Evolutionary conservation across 257 asterid genomes (phyloP), one percentile per base, ranked within the genome.

Genomic region (Jasminum sambac): DNA sequence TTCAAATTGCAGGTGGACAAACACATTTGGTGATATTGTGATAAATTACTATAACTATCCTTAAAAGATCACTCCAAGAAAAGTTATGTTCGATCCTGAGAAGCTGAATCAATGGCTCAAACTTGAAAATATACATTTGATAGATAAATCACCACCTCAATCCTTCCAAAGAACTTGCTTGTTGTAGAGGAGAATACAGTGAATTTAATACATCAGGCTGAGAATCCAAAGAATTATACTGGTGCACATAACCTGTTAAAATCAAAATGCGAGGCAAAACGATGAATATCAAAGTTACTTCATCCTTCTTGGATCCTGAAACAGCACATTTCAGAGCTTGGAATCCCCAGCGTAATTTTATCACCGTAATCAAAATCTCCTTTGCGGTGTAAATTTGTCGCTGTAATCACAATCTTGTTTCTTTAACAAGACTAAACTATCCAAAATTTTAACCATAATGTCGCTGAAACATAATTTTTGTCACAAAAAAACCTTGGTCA

Each of bases 121-220:
- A 72, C 60, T 50, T 71, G 68, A 77, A 11, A 55, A 55, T 55
- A 23, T 55, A 13, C 74, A 72, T 63, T 50, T 72, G 66, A 77
- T 58, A 41, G 69, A 65, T 66, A 60, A 21, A 37, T 46, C 60
- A 69, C 68, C 84, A 94, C 99, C 99, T 91, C 79, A 88, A 74
- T 69, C 92, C 96, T 78, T 91, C 99, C 70, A 86, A 76, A 50
- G 96, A 79, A 78, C 97, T 94, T 74, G 98, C 84, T 79, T 87
- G 88, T 81, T 89, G 96, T 76, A 94, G 81, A 67, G 99, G 99
- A 70, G 98, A 94, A 86, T 94, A 94, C 63, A 94, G 85, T 17
- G 99, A 94, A 79, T 82, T 88, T 78, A 94, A 82, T 68, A 91
- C 99, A 78, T 94, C 99, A 41, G 99, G 99, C 74, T 89, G 92